Base-by-base conservation (phyloP, 2,329 filamentous ascomycete species). In the Colletotrichum karsti region DNA sequence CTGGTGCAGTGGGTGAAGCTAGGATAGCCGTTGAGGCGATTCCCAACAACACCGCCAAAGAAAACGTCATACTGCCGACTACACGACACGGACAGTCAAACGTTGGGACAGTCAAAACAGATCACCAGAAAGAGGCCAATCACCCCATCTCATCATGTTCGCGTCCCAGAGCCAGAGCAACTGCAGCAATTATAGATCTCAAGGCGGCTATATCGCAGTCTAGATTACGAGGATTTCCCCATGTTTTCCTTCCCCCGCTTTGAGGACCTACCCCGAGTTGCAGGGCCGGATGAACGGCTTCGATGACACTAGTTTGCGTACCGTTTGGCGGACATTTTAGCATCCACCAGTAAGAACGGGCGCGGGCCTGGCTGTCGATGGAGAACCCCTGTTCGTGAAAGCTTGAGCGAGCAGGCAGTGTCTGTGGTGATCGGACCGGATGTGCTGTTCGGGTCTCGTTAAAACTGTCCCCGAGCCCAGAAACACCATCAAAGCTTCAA, bases 301-400 rank as follows among this genome's bases (percentile, higher is more conserved):
- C 5, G 6, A 46, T 24, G 0, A 18, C 41, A 48, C 30, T 2
- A 6, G 3, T 3, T 12, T 26, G 8, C 35, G 4, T n/a, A n/a
- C n/a, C n/a, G n/a, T n/a, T n/a, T n/a, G n/a, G n/a, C 57, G 63
- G 63, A 35, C n/a, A 41, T 62, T 41, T 22, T 50, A 20, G 3
- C 28, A 18, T 63, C 63, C 63, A 63, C 63, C 58, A 67, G 50
- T 63, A 6, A 41, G 33, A 28, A 18, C 20, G 22, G 13, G 2
- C 9, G 28, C n/a, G 15, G n/a, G 6, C 24, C 12, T 15, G 20
- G 35, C 9, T 5, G 5, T 18, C 5, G 20, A 44, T 20, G 44
- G 54, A 26, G 30, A 28, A 1, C 35, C 61, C 54, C 12, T 7
- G 33, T 24, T 55, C 20, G 9, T 3, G 4, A 30, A n/a, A n/a